Evolutionary conservation across 139 green algal genomes (phyloP), one percentile per base, ranked within the genome.

Genomic region (Chlorella sp.): DNA sequence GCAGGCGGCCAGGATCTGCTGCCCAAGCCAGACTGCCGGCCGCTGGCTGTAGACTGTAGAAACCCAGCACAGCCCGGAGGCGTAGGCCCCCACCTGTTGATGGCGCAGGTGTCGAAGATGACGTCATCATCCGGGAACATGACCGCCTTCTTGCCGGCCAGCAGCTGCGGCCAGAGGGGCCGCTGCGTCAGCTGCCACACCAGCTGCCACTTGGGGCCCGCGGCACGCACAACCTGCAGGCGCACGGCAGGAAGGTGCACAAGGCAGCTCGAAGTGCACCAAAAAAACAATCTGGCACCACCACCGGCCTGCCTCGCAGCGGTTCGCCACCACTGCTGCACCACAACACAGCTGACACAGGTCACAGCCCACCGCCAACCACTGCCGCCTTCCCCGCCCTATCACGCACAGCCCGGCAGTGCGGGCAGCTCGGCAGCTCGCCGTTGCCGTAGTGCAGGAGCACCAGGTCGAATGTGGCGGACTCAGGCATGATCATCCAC

Each of bases 61-160:
- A n/a, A n/a, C n/a, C n/a, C n/a, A n/a, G n/a, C n/a, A n/a, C n/a
- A n/a, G n/a, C n/a, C n/a, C n/a, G n/a, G n/a, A n/a, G n/a, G n/a
- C n/a, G n/a, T n/a, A n/a, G n/a, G n/a, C n/a, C n/a, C n/a, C n/a
- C 51, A 80, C 81, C 81, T 74, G 81, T 88, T 88, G 76, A 88
- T 65, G 5, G 78, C 28, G 65, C 85, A 88, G 14, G 77, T 88
- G 68, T 86, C 85, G 34, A 86, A 40, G 3, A 48, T 44, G 34
- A 88, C 16, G 60, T 88, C 85, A 38, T 88, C 85, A 34, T 88
- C 85, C 8, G 85, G 36, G 14, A 85, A 28, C 85, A 88, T 88
- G 6, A 88, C 51, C 0, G 85, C 85, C 62, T 41, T n/a, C 76
- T 88, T 86, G 64, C 74, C 48, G 5, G 65, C 85, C 48, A 36